These are phyloP conservation scores for Rhynchosporium agropyri DNA, from an alignment of 2,329 filamentous ascomycete species.

Conservation along the genomic window DNA sequence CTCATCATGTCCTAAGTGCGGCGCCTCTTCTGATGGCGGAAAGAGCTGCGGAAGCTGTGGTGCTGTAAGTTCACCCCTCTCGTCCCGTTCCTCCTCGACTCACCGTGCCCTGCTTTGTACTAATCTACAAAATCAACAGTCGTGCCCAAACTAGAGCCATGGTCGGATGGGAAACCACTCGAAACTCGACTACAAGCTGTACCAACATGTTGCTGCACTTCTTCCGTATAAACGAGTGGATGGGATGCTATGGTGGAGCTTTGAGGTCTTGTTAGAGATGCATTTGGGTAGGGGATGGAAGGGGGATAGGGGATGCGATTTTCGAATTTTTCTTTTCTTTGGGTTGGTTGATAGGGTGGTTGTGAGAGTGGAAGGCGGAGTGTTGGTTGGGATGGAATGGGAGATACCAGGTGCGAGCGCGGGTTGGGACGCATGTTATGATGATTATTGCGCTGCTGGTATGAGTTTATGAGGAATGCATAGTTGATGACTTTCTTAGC, in stretches of 20 bases:
- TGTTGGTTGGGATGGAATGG: conserved; percentile 4
- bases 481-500: neutral
- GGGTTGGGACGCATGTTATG: neutral
- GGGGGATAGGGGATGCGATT: neutral
- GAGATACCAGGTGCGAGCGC: conserved; percentile 9
- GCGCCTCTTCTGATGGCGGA: conserved; percentile 31
- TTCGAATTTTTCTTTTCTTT: neutral
- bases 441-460: neutral
- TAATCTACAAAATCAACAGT: conserved; percentile 11
- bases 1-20: conserved; percentile 38
- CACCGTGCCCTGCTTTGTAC: neutral
- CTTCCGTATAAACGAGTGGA: neutral
- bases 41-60: conserved; percentile 40
- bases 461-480: conserved; percentile 14
- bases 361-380: conserved; percentile 6
- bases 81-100: neutral
- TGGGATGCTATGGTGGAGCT: neutral
- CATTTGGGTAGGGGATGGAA: no score
- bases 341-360: neutral
- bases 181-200: neutral
- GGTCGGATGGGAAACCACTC: neutral
- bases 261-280: no score
- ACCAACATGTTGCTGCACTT: no score
- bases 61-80: conserved; percentile 32
- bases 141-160: conserved; percentile 31